Percentiles rank a stretch among this genome's conserved stretches.
Conservation (phyloP, 2,329 filamentous ascomycete genomes). For the Phyllosticta citriasiana region DNA sequence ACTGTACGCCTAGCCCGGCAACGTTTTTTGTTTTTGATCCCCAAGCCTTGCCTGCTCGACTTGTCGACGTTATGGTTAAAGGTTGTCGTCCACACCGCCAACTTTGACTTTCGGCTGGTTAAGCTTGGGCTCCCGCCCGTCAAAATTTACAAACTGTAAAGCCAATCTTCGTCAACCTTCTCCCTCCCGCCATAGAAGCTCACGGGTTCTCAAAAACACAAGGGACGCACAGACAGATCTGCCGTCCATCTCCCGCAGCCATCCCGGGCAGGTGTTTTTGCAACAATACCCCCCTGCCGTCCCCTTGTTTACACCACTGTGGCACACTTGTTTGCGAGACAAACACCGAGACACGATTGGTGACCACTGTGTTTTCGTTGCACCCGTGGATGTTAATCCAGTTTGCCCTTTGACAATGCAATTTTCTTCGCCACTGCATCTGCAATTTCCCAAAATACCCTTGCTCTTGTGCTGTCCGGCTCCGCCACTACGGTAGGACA, state of each 20-base stretch:
- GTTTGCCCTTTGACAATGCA: constrained; percentile 22
- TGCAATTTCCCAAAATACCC: constrained; percentile 64
- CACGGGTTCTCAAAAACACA: not conserved
- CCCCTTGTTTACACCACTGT: not conserved
- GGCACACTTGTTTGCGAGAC: not conserved
- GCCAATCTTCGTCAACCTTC: not conserved
- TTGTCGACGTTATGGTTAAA: not conserved
- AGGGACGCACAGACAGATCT: not conserved
- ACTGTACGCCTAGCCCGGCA: not conserved
- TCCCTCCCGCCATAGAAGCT: not conserved
- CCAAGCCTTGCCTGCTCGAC: not conserved
- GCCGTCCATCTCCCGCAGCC: not conserved
- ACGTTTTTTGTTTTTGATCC: not conserved
- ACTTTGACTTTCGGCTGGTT: not conserved
- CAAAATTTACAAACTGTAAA: not conserved
- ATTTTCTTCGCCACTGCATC: constrained; percentile 38
- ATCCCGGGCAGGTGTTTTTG: not conserved
- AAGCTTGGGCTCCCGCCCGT: not conserved
- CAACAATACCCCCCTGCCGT: constrained; percentile 20
- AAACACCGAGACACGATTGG: not conserved
- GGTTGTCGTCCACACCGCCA: not conserved
- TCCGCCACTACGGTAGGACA: constrained; percentile 86
- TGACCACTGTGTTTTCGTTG: not conserved
- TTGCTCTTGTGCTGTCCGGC: constrained; percentile 61
- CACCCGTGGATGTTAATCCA: not conserved